Evolutionary conservation across 2,329 filamentous ascomycete genomes (phyloP), one percentile per base, ranked within the genome.

Genomic region (Claviceps fusiformis): DNA sequence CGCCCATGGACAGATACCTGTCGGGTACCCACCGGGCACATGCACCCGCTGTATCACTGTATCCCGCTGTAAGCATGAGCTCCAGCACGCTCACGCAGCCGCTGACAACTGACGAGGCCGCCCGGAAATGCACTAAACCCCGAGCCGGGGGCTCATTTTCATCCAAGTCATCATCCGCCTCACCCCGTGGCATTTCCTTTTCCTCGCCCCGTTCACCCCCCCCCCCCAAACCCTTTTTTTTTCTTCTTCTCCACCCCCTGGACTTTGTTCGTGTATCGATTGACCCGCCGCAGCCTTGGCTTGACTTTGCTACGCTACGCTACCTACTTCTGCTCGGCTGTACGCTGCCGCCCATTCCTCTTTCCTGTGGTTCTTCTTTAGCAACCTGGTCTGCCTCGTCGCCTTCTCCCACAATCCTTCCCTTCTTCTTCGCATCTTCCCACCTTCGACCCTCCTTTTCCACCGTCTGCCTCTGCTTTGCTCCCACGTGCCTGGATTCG

Each of bases 401-500:
- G 19, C 50, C 52, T 37, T 54, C 52, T 56, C 52, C 8, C 47
- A 35, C 37, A 45, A 31, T 17, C 44, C 53, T 31, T 53, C 47
- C 48, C 49, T 37, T 49, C 41, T 35, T 48, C 47, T 54, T 35
- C 29, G 19, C 41, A 35, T 54, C 57, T 46, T 51, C 43, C 39
- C 49, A 15, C 17, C 41, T 31, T 35, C 49, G 54, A 45, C 56
- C 48, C 51, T 56, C 49, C 47, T 44, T 53, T 46, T 39, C 19
- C 31, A 27, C 39, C 41, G 39, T 53, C 49, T 47, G 37, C 46
- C 52, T 47, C 51, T 51, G 33, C 52, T 46, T 53, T 48, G 45
- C 47, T 54, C 52, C 31, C 56, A 46, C 57, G 55, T 53, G 57
- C 47, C 52, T 58, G 31, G 45, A 56, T 49, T 55, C 52, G 55